Conservation (phyloP, 805 yeast species). For the Cyberlindnera amylophila region DNA sequence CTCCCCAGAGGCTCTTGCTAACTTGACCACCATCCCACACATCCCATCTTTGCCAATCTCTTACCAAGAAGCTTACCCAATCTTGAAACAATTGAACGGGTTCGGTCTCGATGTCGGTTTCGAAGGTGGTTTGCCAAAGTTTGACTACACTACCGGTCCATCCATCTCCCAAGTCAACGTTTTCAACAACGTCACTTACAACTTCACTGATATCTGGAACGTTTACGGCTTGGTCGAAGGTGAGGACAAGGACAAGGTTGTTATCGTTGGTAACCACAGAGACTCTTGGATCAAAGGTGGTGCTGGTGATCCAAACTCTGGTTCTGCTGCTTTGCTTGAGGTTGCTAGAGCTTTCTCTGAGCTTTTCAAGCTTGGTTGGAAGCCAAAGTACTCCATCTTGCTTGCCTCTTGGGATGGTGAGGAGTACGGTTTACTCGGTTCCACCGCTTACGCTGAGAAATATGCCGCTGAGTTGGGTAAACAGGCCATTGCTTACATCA, state of each 20-base stretch:
- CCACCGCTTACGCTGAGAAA: slow-evolving; percentile 75
- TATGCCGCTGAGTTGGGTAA: slow-evolving; percentile 43
- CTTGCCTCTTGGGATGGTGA: slow-evolving; percentile 85
- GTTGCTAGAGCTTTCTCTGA: slow-evolving; percentile 56
- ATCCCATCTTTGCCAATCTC: slow-evolving; percentile 74
- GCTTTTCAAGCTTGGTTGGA: slow-evolving; percentile 54
- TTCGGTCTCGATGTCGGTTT: slow-evolving; percentile 50
- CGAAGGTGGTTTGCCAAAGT: slow-evolving; percentile 41
- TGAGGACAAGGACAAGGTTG: slow-evolving; percentile 45
- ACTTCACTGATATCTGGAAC: slow-evolving; percentile 57
- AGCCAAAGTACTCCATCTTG: slow-evolving; percentile 59
- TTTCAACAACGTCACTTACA: slow-evolving; percentile 58
- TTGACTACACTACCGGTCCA: slow-evolving; percentile 54
- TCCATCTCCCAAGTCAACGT: slow-evolving; percentile 44
- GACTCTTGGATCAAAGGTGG: slow-evolving; percentile 82
- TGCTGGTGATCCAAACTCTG: slow-evolving; percentile 77
- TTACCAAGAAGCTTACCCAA: slow-evolving; percentile 58
- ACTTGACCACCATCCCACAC: slow-evolving; percentile 48
- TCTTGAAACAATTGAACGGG: slow-evolving; percentile 55
- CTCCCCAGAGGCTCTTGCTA: slow-evolving; percentile 48
- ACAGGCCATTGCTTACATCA: slow-evolving; percentile 62
- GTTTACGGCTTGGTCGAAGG: slow-evolving; percentile 63
- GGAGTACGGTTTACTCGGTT: slow-evolving; percentile 70
- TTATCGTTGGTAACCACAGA: slow-evolving; percentile 71
- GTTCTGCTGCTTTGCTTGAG: slow-evolving; percentile 63